Evolutionary conservation across 192 early-diverging fungal species (phyloP), one percentile per base, ranked within the genome.

Genomic region (Entomortierella chlamydospora): DNA sequence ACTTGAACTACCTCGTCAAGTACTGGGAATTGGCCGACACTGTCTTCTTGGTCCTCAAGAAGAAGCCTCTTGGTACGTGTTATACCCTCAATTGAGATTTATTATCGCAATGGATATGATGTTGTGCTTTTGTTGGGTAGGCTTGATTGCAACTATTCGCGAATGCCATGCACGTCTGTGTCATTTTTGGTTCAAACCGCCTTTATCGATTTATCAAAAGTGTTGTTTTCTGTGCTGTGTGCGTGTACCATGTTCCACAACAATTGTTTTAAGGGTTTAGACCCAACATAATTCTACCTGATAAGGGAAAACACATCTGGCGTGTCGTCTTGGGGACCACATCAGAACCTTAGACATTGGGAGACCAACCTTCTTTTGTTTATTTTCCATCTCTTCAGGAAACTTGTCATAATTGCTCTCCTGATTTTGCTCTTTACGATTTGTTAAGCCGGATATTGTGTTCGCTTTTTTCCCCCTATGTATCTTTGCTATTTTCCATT

Each of bases 1-100:
- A 94, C 79, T 85, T 97, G 67, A 97, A 97, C 87, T 96, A 96
- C 83, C 87, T 95, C 50, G 91, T 94, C 81, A 97, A 97, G 85
- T 95, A 93, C 86, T 90, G 91, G 86, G 95, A 97, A 82, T 87
- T 97, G 63, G 82, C 87, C 55, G 95, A 96, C 78, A 97, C 95
- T 18, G 83, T 95, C 26, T 97, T 97, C 84, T 85, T 95, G 28
- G 94, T 91, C 22, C 80, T 92, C 34, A 93, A 89, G 83, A 93
- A 92, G 90, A 95, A 93, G 91, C 87, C 88, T 22, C 87, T 94
- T 57, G 89, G 88, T 89, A 84, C 51, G 81, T 79, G 7, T 51
- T n/a, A 20, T 5, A 20, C 17, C 20, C 23, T 43, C 20, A 29
- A 25, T 54, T 23, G 4, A 22, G 57, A 59, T 59, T 37, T 9